Percentiles rank a stretch among this genome's conserved stretches.
These are phyloP conservation scores for Hyaloperonospora brassicae DNA, from an alignment of 352 stramenopile genomes.

Conservation along the genomic window DNA sequence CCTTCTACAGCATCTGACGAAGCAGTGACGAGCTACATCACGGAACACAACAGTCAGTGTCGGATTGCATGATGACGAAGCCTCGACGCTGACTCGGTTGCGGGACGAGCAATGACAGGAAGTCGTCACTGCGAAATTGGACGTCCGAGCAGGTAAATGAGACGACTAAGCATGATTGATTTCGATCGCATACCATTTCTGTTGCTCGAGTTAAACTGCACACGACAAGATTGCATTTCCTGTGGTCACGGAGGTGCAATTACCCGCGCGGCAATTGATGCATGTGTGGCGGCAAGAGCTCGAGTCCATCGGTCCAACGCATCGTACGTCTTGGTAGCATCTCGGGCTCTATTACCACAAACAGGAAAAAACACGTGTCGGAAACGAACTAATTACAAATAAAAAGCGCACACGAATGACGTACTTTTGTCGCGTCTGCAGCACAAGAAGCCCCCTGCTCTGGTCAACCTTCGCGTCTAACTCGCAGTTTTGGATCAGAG, in stretches of 20 bases:
- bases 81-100: background rate
- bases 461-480: conserved; percentile 90
- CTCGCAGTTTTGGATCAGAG: conserved; percentile 87
- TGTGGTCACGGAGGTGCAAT: conserved; percentile 18
- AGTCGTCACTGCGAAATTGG: too few species aligned
- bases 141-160: too few species aligned
- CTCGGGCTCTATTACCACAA: conserved; percentile 26
- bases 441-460: conserved; percentile 42
- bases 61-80: conserved; percentile 1
- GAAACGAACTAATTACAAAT: conserved; percentile 6
- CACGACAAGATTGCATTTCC: background rate
- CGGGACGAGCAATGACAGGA: too few species aligned
- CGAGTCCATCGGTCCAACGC: conserved; percentile 56
- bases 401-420: background rate
- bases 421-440: conserved; percentile 48
- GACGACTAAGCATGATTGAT: too few species aligned
- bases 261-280: conserved; percentile 30
- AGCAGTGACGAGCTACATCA: conserved; percentile 20
- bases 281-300: conserved; percentile 44
- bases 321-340: conserved; percentile 62
- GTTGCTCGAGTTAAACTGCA: too few species aligned
- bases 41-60: conserved; percentile 21
- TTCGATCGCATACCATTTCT: too few species aligned
- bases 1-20: conserved; percentile 10
- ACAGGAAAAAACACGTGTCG: background rate